Percentiles rank a stretch among this genome's conserved stretches.
These are phyloP conservation scores for Ramaria sp. DNA, from an alignment of 768 basidiomycete genomes.

Conservation along the genomic window DNA sequence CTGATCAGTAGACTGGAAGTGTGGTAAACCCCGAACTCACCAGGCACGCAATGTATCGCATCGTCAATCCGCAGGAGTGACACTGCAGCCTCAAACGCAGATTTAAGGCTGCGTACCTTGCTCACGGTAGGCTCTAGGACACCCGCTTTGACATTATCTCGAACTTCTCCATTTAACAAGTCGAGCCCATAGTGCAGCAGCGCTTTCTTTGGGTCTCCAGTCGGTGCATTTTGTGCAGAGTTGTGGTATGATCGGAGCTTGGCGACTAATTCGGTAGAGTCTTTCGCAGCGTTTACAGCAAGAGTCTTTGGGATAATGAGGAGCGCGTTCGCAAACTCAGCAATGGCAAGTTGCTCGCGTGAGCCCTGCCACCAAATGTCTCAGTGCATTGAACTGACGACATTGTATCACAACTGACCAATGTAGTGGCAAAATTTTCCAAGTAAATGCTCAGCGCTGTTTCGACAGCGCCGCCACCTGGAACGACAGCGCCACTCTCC, in stretches of 20 bases:
- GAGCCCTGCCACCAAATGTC: conserved; percentile 57
- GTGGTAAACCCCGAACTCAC: conserved; percentile 33
- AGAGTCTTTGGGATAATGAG: conserved; percentile 95
- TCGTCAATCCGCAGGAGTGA: conserved; percentile 92
- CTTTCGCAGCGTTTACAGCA: conserved; percentile 96
- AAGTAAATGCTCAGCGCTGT: conserved; percentile 94
- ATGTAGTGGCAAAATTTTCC: conserved; percentile 96
- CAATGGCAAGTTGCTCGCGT: conserved; percentile 95
- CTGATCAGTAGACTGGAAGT: neutral
- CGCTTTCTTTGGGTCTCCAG: conserved; percentile 83
- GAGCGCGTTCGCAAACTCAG: conserved; percentile 92
- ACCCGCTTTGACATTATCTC: conserved; percentile 90
- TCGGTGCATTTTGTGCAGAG: conserved; percentile 86
- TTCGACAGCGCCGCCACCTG: conserved; percentile 96
- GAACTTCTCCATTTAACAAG: conserved; percentile 85
- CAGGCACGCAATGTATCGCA: conserved; percentile 84
- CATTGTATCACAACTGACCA: conserved; percentile 43
- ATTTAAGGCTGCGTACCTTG: conserved; percentile 96
- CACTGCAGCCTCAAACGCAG: conserved; percentile 93
- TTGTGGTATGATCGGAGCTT: conserved; percentile 96
- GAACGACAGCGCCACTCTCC: conserved; percentile 92
- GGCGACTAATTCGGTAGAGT: conserved; percentile 94
- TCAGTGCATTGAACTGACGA: conserved; percentile 4
- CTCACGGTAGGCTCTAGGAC: conserved; percentile 94
- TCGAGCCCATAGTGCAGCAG: conserved; percentile 92